Percentiles rank a stretch among this genome's conserved stretches.
phyloP scores from a whole-genome alignment of 768 basidiomycete species.

The Psilocybe cyanescens region DNA sequence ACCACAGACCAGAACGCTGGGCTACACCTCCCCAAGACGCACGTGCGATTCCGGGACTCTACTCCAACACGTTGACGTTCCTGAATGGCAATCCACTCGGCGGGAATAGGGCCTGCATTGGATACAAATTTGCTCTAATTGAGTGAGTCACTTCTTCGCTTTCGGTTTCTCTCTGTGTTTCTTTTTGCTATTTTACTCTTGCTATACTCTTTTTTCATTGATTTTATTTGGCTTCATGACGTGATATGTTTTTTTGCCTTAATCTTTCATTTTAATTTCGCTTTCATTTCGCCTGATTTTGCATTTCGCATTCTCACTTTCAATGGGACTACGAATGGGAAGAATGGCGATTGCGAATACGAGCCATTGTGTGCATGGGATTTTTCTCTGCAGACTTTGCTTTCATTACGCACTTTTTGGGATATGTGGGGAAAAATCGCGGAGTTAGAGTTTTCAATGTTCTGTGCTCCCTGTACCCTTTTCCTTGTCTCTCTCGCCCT shows the following conservation, averaged over 20 bases:
- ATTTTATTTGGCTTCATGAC: background rate
- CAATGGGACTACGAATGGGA: background rate
- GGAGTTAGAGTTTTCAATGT: constrained; percentile 6
- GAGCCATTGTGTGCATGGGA: background rate
- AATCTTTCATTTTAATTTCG: background rate
- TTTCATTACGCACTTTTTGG: constrained; percentile 8
- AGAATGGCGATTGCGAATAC: background rate
- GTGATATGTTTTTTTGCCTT: background rate
- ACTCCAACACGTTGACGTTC: constrained; percentile 58
- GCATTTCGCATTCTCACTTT: constrained; percentile 1
- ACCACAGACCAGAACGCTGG: constrained; percentile 68
- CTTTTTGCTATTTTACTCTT: constrained; percentile 13
- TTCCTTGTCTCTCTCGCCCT: no score
- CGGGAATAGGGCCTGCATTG: constrained; percentile 64
- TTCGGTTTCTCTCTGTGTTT: background rate
- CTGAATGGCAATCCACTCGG: constrained; percentile 51
- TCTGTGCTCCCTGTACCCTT: background rate
- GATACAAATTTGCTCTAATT: constrained; percentile 61
- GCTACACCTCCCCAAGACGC: constrained; percentile 41
- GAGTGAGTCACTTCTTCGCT: constrained; percentile 46
- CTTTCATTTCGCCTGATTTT: background rate
- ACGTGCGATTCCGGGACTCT: constrained; percentile 42
- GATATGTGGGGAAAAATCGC: constrained; percentile 15
- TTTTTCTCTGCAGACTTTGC: background rate
- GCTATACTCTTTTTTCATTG: background rate